phyloP scores from a whole-genome alignment of 2,329 filamentous ascomycete species.

The Neocatenulostroma microsporum region DNA sequence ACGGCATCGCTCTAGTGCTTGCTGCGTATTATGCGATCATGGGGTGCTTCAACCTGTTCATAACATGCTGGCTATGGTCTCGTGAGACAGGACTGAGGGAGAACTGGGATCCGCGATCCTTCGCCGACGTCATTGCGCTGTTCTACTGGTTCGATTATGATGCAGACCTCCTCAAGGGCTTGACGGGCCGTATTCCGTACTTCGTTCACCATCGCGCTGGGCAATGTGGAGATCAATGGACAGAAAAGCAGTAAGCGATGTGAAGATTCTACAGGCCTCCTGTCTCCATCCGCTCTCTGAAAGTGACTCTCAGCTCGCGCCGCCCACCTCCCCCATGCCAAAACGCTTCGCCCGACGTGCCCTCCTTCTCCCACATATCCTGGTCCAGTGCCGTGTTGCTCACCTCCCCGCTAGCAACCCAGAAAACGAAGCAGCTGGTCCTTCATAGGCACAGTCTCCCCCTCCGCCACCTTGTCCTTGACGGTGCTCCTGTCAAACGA shows the following conservation, averaged over 20 bases:
- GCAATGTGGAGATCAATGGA: not conserved
- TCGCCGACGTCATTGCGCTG: not conserved
- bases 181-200: too few species aligned
- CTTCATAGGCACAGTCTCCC: too few species aligned
- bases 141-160: not conserved
- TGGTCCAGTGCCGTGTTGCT: too few species aligned
- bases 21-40: not conserved
- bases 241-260: not conserved
- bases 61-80: constrained; percentile 1
- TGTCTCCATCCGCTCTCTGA: not conserved
- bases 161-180: not conserved
- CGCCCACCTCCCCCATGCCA: too few species aligned
- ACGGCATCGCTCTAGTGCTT: not conserved
- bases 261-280: not conserved
- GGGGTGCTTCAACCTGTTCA: not conserved
- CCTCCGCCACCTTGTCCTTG: too few species aligned
- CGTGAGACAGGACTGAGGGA: not conserved
- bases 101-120: not conserved
- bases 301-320: too few species aligned
- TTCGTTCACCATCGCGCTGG: too few species aligned
- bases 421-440: too few species aligned
- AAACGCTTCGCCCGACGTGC: too few species aligned
- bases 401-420: too few species aligned
- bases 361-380: too few species aligned
- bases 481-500: too few species aligned